A percentile compares a stretch with the other conserved stretches of the same genome.
Conservation (phyloP, 2,329 filamentous ascomycete genomes). For the Colletotrichum caudatum region DNA sequence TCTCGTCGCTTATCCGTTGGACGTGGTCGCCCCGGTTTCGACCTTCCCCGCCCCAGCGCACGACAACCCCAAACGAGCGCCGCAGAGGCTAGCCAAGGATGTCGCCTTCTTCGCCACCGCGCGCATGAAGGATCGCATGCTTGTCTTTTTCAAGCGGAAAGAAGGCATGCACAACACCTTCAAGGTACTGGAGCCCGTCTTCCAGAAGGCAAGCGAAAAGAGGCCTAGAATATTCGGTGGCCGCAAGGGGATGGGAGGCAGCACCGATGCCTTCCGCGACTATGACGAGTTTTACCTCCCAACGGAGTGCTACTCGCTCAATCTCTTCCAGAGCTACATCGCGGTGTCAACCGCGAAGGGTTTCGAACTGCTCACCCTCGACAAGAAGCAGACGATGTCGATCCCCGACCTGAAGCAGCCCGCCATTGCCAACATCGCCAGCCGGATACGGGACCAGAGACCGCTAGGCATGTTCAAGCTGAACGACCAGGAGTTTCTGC, state of each 20-base stretch:
- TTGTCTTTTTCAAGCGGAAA: conserved; percentile 97
- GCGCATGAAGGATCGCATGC: conserved; percentile 94
- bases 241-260: conserved; percentile 72
- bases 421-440: conserved; percentile 86
- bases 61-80: conserved; percentile 85
- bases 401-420: conserved; percentile 87
- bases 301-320: conserved; percentile 92
- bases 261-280: conserved; percentile 95
- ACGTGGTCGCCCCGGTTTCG: conserved; percentile 78
- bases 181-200: conserved; percentile 95
- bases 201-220: conserved; percentile 91
- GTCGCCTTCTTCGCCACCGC: conserved; percentile 97
- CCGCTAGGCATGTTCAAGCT: conserved; percentile 97
- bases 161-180: conserved; percentile 94
- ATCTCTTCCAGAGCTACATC: conserved; percentile 94
- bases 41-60: conserved; percentile 71
- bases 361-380: conserved; percentile 94
- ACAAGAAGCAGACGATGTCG: conserved; percentile 96
- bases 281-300: conserved; percentile 99
- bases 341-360: conserved; percentile 92
- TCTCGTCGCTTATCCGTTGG: conserved; percentile 92
- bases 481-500: conserved; percentile 90
- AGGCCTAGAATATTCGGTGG: conserved; percentile 75
- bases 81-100: conserved; percentile 91
- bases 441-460: conserved; percentile 82